Base-by-base conservation (phyloP, 2,329 filamentous ascomycete genomes). In the Phyllosticta citribraziliensis region DNA sequence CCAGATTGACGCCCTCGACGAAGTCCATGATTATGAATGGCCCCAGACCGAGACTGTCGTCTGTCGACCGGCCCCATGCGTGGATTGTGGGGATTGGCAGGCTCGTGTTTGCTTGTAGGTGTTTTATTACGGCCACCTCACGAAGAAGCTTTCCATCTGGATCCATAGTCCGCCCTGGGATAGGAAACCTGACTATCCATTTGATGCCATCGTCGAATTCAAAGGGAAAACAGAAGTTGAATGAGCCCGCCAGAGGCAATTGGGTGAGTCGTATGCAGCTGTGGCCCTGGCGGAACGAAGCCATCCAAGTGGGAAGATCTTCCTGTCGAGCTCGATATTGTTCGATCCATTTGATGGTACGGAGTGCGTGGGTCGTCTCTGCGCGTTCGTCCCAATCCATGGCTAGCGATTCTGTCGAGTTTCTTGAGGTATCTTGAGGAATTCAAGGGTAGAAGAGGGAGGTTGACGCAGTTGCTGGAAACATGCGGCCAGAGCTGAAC, bases 21-120 rank as follows among this genome's bases (percentile, higher is more conserved):
- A 57, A 67, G 27, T 67, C 66, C 65, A 66, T 66, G 53, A 69
- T 69, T 17, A 68, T 69, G 58, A 70, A 69, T 27, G 66, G 67
- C 33, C 68, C 66, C 5, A 70, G 64, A 9, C 63, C 62, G 59
- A 66, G 62, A 47, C 66, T 66, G 59, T 65, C 66, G 14, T 67
- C 66, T 60, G 65, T 62, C 24, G 57, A 65, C 53, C 62, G 55
- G 27, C 67, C 66, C 66, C 64, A 69, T 30, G 61, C 64, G 33
- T 60, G n/a, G 12, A 68, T 61, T 20, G 59, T 51, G 25, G 63
- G 66, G 22, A 67, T 30, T 56, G 64, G 65, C 24, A 67, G 64
- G 51, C 57, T 65, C 19, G 64, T 65, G 53, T 64, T 64, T 22
- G 65, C 65, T 27, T 60, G 56, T n/a, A 68, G 50, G 55, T 63